Evolutionary conservation across 805 yeast genomes (phyloP).

Genomic region (Metschnikowia santaceciliae): DNA sequence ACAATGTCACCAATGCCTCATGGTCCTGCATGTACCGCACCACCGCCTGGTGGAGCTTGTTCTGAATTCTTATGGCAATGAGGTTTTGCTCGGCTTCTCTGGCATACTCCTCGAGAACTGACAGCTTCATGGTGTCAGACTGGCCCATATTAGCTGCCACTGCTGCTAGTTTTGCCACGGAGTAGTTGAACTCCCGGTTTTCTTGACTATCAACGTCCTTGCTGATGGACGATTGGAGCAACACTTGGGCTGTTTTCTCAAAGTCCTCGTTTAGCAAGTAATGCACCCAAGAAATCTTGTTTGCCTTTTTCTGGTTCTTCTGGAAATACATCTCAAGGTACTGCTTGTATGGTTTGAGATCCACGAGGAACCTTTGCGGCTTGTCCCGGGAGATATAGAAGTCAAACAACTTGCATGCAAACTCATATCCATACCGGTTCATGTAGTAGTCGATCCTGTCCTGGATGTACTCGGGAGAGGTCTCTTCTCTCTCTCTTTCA

Average conservation of each 20-base stretch:
- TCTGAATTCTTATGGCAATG: conserved; percentile 48
- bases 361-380: conserved; percentile 50
- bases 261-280: conserved; percentile 52
- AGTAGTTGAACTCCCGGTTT: conserved; percentile 54
- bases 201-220: conserved; percentile 37
- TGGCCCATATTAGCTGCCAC: conserved; percentile 35
- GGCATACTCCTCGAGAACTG: conserved; percentile 11
- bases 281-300: conserved; percentile 69
- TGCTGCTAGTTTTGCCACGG: conserved; percentile 67
- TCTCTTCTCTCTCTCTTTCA: conserved; percentile 28
- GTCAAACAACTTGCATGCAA: conserved; percentile 62
- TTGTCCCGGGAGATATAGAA: conserved; percentile 53
- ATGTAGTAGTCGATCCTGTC: conserved; percentile 48
- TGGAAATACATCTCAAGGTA: conserved; percentile 52
- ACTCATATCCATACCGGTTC: conserved; percentile 58
- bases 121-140: background rate
- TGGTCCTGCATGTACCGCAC: conserved; percentile 24
- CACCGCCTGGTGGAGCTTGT: conserved; percentile 23
- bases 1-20: conserved; percentile 23
- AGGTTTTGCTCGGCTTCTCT: conserved; percentile 47
- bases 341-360: conserved; percentile 49
- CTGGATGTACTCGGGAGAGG: conserved; percentile 17
- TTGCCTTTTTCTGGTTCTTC: conserved; percentile 37
- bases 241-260: conserved; percentile 44
- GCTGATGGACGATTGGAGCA: conserved; percentile 39